Evolutionary conservation across 768 basidiomycete genomes (phyloP).

Genomic region (Rhizopogon vinicolor): DNA sequence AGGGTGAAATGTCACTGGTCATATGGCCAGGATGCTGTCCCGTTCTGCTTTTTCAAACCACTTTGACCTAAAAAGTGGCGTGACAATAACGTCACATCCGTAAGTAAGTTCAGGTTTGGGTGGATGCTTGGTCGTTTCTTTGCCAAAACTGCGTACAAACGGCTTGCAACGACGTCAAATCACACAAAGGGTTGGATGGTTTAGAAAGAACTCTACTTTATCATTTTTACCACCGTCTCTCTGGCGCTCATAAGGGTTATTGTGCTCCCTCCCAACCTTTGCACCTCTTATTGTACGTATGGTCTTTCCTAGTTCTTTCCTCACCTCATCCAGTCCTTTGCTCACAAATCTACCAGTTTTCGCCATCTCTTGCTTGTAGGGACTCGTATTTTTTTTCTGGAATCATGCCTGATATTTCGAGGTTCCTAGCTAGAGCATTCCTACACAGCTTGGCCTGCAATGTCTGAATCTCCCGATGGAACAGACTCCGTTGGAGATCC

Average conservation of each 20-base stretch:
- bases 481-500: slow-evolving; percentile 34
- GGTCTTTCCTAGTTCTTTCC: slow-evolving; percentile 1
- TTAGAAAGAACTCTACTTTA: neutral
- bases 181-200: neutral
- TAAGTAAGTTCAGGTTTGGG: slow-evolving; percentile 31
- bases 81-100: slow-evolving; percentile 32
- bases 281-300: slow-evolving; percentile 11
- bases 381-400: neutral
- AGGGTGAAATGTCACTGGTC: neutral
- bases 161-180: neutral
- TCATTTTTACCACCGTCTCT: neutral
- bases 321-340: slow-evolving; percentile 7
- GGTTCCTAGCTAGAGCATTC: neutral
- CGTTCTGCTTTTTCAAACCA: slow-evolving; percentile 1
- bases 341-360: neutral
- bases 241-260: neutral
- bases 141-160: slow-evolving; percentile 9
- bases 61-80: slow-evolving; percentile 12
- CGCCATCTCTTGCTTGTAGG: neutral
- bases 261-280: neutral
- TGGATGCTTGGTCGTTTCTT: slow-evolving; percentile 23
- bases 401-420: neutral
- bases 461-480: slow-evolving; percentile 35
- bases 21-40: neutral
- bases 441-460: slow-evolving; percentile 7